Conservation (phyloP, 805 yeast species). For the Suhomyces tanzawaensis region DNA sequence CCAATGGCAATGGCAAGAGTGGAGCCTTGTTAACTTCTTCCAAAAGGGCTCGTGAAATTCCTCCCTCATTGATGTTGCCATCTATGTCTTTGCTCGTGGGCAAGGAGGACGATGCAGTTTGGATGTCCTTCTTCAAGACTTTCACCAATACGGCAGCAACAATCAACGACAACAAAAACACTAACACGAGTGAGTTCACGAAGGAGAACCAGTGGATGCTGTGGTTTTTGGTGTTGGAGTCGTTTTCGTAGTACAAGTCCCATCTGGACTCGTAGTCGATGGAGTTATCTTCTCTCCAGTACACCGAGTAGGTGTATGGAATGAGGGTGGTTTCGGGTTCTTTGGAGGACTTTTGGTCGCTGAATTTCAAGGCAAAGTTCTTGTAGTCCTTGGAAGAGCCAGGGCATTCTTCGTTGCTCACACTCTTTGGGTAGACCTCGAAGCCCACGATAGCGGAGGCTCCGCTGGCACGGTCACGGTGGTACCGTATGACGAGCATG, state of each 20-base stretch:
- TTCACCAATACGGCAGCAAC: constrained; percentile 64
- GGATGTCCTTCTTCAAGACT: constrained; percentile 52
- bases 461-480: constrained; percentile 39
- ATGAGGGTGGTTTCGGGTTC: constrained; percentile 42
- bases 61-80: constrained; percentile 1
- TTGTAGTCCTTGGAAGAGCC: constrained; percentile 63
- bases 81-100: constrained; percentile 10
- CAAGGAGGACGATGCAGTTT: constrained; percentile 18
- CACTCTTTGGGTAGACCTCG: constrained; percentile 85
- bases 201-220: constrained; percentile 78
- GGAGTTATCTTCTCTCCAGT: constrained; percentile 79
- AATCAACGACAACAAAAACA: constrained; percentile 56
- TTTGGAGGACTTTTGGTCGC: constrained; percentile 17
- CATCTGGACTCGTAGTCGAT: constrained; percentile 68
- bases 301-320: constrained; percentile 82
- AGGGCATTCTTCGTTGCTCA: constrained; percentile 65
- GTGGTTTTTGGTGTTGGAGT: constrained; percentile 38
- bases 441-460: constrained; percentile 74
- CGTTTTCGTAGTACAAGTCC: constrained; percentile 65
- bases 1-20: constrained; percentile 42
- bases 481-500: constrained; percentile 75
- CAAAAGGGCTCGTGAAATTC: constrained; percentile 38
- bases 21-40: constrained; percentile 59
- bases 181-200: constrained; percentile 66
- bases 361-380: constrained; percentile 51